Evolutionary conservation across 768 basidiomycete genomes (phyloP), one percentile per base, ranked within the genome.

Genomic region (button mushroom (Agaricus bisporus)): DNA sequence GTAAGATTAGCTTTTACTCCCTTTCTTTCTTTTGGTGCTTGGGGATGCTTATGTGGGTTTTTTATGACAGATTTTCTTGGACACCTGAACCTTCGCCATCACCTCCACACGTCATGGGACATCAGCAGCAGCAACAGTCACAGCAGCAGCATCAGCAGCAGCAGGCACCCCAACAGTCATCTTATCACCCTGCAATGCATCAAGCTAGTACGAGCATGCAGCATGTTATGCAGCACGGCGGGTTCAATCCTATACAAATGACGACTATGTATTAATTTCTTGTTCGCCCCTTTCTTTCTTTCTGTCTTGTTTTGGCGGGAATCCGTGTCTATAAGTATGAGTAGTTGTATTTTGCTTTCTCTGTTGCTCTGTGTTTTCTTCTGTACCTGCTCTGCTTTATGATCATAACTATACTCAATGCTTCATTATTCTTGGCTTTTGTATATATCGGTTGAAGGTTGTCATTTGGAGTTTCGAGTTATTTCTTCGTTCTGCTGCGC

Each of bases 1-100:
- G 84, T 86, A 64, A 43, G 68, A 49, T 22, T 18, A 37, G 35
- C 43, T 59, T 15, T 7, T n/a, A 36, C 20, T 25, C 36, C 4
- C 9, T 47, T 50, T 22, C 50, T 42, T 22, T 4, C 22, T 22
- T 22, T 22, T 22, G 22, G 22, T 22, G 4, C 22, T 22, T 22
- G 22, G 44, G 14, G 15, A 29, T 48, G 48, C 36, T 54, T 37
- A 49, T 54, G 17, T 17, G 38, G 32, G 22, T 18, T 43, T 22
- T 46, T 51, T 17, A 36, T 43, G 25, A 38, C 51, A 70, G 71
- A 37, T 69, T 70, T 54, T 67, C 65, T 5, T 73, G 70, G 71
- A 41, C 53, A 8, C 69, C 70, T 10, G 70, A 71, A 55, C 63
- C 59, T 12, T 68, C 70, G 15, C 68, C 68, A 8, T 70, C 69